These are phyloP conservation scores for Leccinum obscurum DNA, from an alignment of 768 basidiomycete species.

Conservation along the genomic window DNA sequence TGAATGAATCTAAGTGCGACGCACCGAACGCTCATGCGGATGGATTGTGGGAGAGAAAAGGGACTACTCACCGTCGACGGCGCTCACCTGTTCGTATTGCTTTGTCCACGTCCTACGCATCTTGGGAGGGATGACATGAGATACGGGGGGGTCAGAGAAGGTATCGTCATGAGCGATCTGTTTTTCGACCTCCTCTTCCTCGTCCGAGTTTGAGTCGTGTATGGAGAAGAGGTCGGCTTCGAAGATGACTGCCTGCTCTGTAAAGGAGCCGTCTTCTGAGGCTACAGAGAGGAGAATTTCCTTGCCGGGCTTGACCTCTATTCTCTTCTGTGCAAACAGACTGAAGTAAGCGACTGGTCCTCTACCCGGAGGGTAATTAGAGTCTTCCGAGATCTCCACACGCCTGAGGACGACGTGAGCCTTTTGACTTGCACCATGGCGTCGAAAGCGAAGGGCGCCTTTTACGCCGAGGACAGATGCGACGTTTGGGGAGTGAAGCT, in stretches of 20 bases:
- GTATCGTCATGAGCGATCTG: constrained; percentile 44
- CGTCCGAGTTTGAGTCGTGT: constrained; percentile 34
- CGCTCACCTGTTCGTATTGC: constrained; percentile 46
- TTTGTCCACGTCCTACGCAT: constrained; percentile 63
- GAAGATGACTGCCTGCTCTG: constrained; percentile 58
- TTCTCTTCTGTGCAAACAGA: constrained; percentile 66
- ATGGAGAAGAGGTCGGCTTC: constrained; percentile 46
- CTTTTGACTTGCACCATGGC: constrained; percentile 65
- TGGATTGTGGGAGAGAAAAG: background rate
- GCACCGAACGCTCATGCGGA: constrained; percentile 31
- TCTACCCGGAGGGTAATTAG: constrained; percentile 42
- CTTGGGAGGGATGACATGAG: constrained; percentile 56
- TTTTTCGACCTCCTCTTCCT: constrained; percentile 43
- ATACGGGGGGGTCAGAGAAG: constrained; percentile 31
- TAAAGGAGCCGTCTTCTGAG: constrained; percentile 50
- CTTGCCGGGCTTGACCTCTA: constrained; percentile 70
- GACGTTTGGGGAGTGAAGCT: constrained; percentile 36
- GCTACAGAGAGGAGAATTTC: constrained; percentile 64
- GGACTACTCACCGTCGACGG: constrained; percentile 38
- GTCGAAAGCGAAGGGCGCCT: constrained; percentile 61
- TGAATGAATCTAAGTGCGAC: constrained; percentile 29
- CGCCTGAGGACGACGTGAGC: constrained; percentile 68
- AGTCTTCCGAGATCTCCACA: constrained; percentile 49
- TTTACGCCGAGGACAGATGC: constrained; percentile 62
- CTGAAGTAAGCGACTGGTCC: constrained; percentile 52